These are phyloP conservation scores for Cetraspora pellucida DNA, from an alignment of 192 early-diverging fungal species.

Conservation along the genomic window DNA sequence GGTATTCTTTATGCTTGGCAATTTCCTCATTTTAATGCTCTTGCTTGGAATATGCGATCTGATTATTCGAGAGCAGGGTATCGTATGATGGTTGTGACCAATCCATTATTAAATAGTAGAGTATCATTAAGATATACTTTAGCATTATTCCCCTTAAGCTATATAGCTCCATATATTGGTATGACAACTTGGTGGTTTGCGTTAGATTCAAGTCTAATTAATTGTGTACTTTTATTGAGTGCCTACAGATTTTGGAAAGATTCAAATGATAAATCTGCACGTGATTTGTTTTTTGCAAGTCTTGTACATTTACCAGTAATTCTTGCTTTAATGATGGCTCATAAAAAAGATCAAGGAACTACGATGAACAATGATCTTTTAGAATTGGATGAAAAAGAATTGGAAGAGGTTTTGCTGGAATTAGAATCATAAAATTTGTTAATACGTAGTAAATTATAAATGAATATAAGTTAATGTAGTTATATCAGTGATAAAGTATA, in stretches of 20 bases:
- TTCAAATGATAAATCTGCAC: slow-evolving; percentile 78
- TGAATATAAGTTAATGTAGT: neutral
- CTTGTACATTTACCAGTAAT: slow-evolving; percentile 86
- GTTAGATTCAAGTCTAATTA: slow-evolving; percentile 73
- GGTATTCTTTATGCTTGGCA: slow-evolving; percentile 93
- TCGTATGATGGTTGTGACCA: slow-evolving; percentile 89
- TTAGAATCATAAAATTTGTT: neutral
- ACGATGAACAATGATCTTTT: neutral
- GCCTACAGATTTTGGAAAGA: slow-evolving; percentile 82
- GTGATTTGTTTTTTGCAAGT: slow-evolving; percentile 89
- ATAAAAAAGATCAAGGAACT: slow-evolving; percentile 62
- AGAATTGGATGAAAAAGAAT: neutral
- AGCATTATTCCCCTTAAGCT: slow-evolving; percentile 72
- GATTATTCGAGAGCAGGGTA: slow-evolving; percentile 99
- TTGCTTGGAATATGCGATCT: slow-evolving; percentile 86
- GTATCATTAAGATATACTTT: slow-evolving; percentile 82
- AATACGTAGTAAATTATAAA: neutral
- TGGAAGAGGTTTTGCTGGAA: neutral
- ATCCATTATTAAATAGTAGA: slow-evolving; percentile 86
- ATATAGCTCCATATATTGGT: slow-evolving; percentile 63
- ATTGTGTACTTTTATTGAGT: slow-evolving; percentile 69
- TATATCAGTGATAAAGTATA: too few species aligned
- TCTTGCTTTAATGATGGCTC: slow-evolving; percentile 85
- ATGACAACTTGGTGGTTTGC: slow-evolving; percentile 81
- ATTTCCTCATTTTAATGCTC: slow-evolving; percentile 97